Evolutionary conservation across 2,329 filamentous ascomycete species (phyloP).

Genomic region (Epichloe amarillans): DNA sequence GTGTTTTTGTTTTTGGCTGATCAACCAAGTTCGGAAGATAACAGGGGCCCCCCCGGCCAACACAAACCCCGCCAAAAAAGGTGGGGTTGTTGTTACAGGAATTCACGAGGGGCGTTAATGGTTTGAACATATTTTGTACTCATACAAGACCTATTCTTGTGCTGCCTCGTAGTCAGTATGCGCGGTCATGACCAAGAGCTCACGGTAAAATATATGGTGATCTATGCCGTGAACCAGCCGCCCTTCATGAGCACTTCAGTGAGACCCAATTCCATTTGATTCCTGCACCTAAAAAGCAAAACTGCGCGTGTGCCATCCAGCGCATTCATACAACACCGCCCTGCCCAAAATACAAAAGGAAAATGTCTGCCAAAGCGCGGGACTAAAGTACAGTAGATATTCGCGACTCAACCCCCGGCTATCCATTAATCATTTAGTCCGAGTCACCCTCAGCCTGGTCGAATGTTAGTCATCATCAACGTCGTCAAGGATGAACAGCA

Average conservation of each 20-base stretch:
- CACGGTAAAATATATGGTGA: slow-evolving; percentile 8
- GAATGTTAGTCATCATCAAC: background rate
- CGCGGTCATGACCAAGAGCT: slow-evolving; percentile 13
- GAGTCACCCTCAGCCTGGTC: slow-evolving; percentile 45
- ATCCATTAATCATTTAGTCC: slow-evolving; percentile 15
- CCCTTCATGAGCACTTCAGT: slow-evolving; percentile 19
- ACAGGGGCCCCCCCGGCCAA: no score
- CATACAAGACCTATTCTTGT: slow-evolving; percentile 18
- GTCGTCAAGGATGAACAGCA: background rate
- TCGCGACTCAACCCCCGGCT: slow-evolving; percentile 3
- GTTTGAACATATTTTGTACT: slow-evolving; percentile 1
- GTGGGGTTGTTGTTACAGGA: no score
- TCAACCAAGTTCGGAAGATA: no score
- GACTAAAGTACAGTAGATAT: slow-evolving; percentile 7
- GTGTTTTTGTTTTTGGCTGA: no score
- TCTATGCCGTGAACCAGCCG: slow-evolving; percentile 7
- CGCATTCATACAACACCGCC: slow-evolving; percentile 30
- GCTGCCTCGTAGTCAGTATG: slow-evolving; percentile 6
- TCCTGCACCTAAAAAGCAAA: slow-evolving; percentile 23
- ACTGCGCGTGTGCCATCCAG: slow-evolving; percentile 22
- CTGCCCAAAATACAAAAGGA: slow-evolving; percentile 25
- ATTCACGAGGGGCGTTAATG: no score
- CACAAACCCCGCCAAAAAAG: no score
- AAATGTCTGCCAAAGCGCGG: slow-evolving; percentile 11
- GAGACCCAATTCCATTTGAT: slow-evolving; percentile 22